phyloP scores from a whole-genome alignment of 768 basidiomycete genomes.

The Pisolithus albus region DNA sequence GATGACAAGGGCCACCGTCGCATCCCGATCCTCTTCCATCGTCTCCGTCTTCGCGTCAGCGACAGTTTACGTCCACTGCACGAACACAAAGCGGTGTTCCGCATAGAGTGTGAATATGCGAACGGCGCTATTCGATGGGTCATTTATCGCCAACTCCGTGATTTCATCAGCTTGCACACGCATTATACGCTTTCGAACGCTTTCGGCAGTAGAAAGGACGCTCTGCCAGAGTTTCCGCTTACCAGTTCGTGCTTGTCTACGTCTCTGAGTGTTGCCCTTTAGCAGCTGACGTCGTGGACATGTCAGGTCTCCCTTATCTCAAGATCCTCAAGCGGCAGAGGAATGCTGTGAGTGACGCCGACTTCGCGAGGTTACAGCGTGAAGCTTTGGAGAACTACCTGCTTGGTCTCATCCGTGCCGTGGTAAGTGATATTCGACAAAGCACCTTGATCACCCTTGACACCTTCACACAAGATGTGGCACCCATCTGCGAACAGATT shows the following conservation, averaged over 20 bases:
- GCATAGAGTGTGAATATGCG: slow-evolving; percentile 95
- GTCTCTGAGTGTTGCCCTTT: background rate
- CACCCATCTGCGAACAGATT: slow-evolving; percentile 88
- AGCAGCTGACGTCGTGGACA: background rate
- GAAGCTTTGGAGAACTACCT: slow-evolving; percentile 84
- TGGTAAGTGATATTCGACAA: slow-evolving; percentile 44
- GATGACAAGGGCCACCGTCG: slow-evolving; percentile 83
- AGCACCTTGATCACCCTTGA: slow-evolving; percentile 1
- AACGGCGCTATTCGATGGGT: slow-evolving; percentile 93
- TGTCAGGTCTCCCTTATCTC: slow-evolving; percentile 78
- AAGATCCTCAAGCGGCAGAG: slow-evolving; percentile 71
- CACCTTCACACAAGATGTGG: slow-evolving; percentile 65
- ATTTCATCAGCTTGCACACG: slow-evolving; percentile 83
- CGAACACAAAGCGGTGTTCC: slow-evolving; percentile 70
- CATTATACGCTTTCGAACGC: slow-evolving; percentile 86
- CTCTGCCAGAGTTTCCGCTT: slow-evolving; percentile 87
- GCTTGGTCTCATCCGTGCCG: slow-evolving; percentile 78
- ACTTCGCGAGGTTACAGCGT: slow-evolving; percentile 79
- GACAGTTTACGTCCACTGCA: slow-evolving; percentile 82
- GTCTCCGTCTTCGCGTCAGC: slow-evolving; percentile 76
- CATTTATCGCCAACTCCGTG: slow-evolving; percentile 86
- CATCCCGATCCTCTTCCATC: slow-evolving; percentile 70
- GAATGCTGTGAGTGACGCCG: slow-evolving; percentile 52
- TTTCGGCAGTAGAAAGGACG: slow-evolving; percentile 62
- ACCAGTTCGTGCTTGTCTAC: slow-evolving; percentile 45